phyloP scores from a whole-genome alignment of 2,329 filamentous ascomycete species.

The Sclerotinia trifoliorum region DNA sequence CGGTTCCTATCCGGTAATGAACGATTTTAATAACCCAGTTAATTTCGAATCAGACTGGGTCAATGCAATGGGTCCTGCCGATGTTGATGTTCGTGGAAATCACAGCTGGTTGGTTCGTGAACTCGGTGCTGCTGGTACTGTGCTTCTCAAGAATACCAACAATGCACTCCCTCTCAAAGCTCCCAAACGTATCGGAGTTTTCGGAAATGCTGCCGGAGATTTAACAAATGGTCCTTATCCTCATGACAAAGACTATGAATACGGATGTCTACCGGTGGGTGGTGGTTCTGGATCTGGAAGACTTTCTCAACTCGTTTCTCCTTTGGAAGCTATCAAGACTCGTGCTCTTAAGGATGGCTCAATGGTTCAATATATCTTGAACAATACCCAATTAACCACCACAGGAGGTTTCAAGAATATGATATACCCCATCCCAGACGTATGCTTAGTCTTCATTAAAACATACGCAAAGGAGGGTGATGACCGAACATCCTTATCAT shows the following conservation, averaged over 20 bases:
- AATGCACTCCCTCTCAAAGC: conserved; percentile 58
- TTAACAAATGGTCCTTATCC: conserved; percentile 44
- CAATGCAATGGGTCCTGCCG: conserved; percentile 2
- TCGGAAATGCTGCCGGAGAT: conserved; percentile 60
- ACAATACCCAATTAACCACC: conserved; percentile 43
- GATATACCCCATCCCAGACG: conserved; percentile 52
- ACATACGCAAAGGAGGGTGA: conserved; percentile 70
- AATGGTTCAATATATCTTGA: conserved; percentile 53
- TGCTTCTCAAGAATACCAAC: conserved; percentile 61
- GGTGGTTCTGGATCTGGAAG: conserved; percentile 50
- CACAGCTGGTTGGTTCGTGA: conserved; percentile 40
- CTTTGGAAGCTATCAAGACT: conserved; percentile 53
- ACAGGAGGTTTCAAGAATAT: conserved; percentile 24
- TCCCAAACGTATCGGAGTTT: conserved; percentile 48
- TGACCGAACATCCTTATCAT: conserved; percentile 47
- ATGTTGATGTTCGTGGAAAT: conserved; percentile 70
- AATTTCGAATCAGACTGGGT: conserved; percentile 44
- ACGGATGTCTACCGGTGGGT: conserved; percentile 45
- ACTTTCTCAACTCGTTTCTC: conserved; percentile 48
- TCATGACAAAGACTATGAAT: conserved; percentile 41
- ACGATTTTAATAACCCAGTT: conserved; percentile 1
- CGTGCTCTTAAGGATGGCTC: conserved; percentile 47
- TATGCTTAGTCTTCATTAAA: conserved; percentile 68
- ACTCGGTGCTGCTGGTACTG: conserved; percentile 58
- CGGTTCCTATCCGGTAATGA: conserved; percentile 12